Base-by-base conservation (phyloP, 2,329 filamentous ascomycete genomes). In the Pseudogymnoascus sp. region DNA sequence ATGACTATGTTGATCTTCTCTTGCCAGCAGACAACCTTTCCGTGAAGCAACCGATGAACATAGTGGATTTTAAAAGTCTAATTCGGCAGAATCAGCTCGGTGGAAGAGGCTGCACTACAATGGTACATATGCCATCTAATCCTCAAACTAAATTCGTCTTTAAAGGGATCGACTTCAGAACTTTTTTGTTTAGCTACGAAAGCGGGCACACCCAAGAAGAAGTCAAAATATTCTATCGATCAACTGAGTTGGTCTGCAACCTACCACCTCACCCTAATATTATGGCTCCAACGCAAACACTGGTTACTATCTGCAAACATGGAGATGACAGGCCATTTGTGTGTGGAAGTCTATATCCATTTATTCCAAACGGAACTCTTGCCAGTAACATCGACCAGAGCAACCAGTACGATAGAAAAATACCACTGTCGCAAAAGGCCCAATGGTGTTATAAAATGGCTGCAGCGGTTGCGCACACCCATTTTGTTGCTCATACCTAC, bases 401-500 rank as follows among this genome's bases (percentile, higher is more conserved):
- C 13, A 45, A 45, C 5, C 10, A 45, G 3, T 25, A 25, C 25
- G 40, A 10, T 12, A 27, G 10, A 5, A 18, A 21, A 13, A 45
- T 45, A 45, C 21, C 18, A 45, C 21, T 45, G 3, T 12, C 10
- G 5, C 21, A 27, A 25, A 45, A 27, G 40, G 21, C 5, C 10
- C 5, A 12, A 25, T 45, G 40, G 40, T 45, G 40, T 27, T 13
- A 45, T 8, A 18, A 45, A 5, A 45, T 27, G 40, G 21, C 40
- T 45, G 18, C 40, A 45, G 40, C 18, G 2, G 21, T 45, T 45
- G 40, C 21, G 3, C 40, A 45, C 9, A 45, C 40, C 5, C 40
- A 45, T 10, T 8, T 27, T 7, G 21, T 45, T 27, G 67, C 64
- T 12, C 39, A 65, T 3, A 72, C 65, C 1, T 73, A 65, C 52